Percentiles rank a stretch among this genome's conserved stretches.
Conservation (phyloP, 176 grass and related monocot genomes). For the Ensete ventricosum region DNA sequence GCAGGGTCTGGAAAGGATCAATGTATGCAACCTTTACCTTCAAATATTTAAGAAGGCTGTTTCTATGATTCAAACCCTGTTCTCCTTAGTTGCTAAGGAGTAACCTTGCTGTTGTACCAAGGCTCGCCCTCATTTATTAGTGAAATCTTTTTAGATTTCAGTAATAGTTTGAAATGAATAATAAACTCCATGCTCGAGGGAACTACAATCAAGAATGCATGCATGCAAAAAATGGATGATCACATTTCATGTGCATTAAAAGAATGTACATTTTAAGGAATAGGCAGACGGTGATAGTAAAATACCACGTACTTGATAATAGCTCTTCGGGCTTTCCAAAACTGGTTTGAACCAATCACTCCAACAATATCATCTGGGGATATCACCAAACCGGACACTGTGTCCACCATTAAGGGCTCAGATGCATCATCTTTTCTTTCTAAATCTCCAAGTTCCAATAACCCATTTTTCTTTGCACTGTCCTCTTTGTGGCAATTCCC, state of each 20-base stretch:
- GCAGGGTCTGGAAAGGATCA: no score
- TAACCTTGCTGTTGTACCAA: no score
- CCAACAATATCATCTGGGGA: constrained; percentile 44
- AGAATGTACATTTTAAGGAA: not conserved
- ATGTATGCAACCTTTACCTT: no score
- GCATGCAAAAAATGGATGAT: no score
- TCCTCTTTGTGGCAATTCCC: not conserved
- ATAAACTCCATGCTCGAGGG: no score
- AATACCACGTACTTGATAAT: constrained; percentile 58
- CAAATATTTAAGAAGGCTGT: no score
- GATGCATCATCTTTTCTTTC: constrained; percentile 30
- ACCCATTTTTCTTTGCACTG: not conserved
- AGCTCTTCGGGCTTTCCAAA: constrained; percentile 24
- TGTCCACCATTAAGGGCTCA: constrained; percentile 32
- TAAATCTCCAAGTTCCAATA: not conserved
- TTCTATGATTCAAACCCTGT: no score
- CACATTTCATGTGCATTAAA: not conserved
- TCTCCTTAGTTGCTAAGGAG: no score
- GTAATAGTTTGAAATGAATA: not conserved
- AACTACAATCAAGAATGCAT: no score
- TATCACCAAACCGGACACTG: constrained; percentile 32
- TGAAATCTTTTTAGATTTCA: not conserved
- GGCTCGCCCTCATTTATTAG: not conserved
- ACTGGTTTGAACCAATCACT: constrained; percentile 19
- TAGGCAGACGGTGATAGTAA: not conserved